Conservation (phyloP, 768 basidiomycete genomes). For the Galerina sulciceps region DNA sequence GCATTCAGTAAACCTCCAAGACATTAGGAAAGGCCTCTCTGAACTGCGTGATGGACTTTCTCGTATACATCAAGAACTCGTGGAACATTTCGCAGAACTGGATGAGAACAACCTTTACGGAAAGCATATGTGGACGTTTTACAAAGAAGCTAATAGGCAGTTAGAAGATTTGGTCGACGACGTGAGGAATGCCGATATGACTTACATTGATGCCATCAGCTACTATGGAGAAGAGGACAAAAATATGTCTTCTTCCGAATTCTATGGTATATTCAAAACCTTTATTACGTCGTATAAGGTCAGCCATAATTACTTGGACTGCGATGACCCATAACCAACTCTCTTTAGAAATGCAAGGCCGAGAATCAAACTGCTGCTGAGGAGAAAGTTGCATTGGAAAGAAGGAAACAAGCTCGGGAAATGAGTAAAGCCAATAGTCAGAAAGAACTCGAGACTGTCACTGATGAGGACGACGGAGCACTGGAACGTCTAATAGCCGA, state of each 20-base stretch:
- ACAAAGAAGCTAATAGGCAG: slow-evolving; percentile 73
- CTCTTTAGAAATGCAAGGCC: slow-evolving; percentile 77
- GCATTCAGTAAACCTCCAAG: slow-evolving; percentile 77
- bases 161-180: slow-evolving; percentile 87
- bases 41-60: slow-evolving; percentile 81
- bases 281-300: slow-evolving; percentile 94
- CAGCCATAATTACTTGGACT: slow-evolving; percentile 17
- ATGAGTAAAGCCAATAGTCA: slow-evolving; percentile 61
- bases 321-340: background rate
- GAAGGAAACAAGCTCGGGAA: slow-evolving; percentile 69
- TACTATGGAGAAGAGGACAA: slow-evolving; percentile 96
- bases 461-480: slow-evolving; percentile 59
- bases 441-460: slow-evolving; percentile 46
- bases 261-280: slow-evolving; percentile 97
- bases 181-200: slow-evolving; percentile 82
- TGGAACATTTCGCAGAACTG: slow-evolving; percentile 77
- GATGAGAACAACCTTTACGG: slow-evolving; percentile 79
- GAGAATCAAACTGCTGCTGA: slow-evolving; percentile 81
- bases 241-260: slow-evolving; percentile 84
- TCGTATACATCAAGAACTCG: slow-evolving; percentile 78
- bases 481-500: slow-evolving; percentile 76
- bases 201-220: slow-evolving; percentile 82
- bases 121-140: slow-evolving; percentile 91
- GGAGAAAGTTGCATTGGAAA: slow-evolving; percentile 68
- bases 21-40: slow-evolving; percentile 75